Percentiles rank a stretch among this genome's conserved stretches.
phyloP scores from a whole-genome alignment of 495 filamentous ascomycete species.

The Hypoxylon perforatum region DNA sequence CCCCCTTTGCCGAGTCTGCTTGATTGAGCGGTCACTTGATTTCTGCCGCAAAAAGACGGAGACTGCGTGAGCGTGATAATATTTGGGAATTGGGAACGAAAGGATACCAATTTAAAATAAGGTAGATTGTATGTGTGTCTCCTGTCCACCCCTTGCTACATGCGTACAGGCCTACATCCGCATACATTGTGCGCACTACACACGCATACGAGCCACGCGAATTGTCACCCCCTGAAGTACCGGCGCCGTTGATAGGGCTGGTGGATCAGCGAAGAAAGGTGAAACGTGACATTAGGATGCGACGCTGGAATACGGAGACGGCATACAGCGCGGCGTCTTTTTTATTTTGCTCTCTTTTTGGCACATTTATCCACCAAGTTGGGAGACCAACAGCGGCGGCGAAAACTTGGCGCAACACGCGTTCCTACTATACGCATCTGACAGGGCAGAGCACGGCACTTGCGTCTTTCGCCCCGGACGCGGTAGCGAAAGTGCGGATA shows the following conservation, averaged over 20 bases:
- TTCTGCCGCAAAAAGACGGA: conserved; percentile 36
- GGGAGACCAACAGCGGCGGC: conserved; percentile 3
- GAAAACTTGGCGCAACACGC: conserved; percentile 18
- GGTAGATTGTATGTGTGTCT: not conserved
- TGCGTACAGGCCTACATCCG: no score
- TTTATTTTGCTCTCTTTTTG: not conserved
- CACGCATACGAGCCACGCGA: conserved; percentile 16
- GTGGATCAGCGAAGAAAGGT: not conserved
- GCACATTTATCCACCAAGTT: conserved; percentile 37
- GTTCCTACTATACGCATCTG: conserved; percentile 15
- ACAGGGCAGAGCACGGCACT: conserved; percentile 35
- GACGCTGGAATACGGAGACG: conserved; percentile 8
- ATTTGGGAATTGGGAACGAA: not conserved
- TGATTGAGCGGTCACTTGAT: conserved; percentile 40
- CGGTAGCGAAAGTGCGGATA: conserved; percentile 18
- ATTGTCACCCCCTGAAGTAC: conserved; percentile 1
- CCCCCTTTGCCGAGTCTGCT: conserved; percentile 31
- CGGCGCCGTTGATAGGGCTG: conserved; percentile 1
- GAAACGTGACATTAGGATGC: conserved; percentile 1
- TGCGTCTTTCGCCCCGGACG: conserved; percentile 1
- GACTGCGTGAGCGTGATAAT: conserved; percentile 11
- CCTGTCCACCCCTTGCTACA: no score
- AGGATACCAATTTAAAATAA: conserved; percentile 53
- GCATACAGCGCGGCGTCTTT: not conserved
- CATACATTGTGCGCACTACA: no score